These are phyloP conservation scores for Penicillium flavigenum DNA, from an alignment of 495 filamentous ascomycete genomes.

Conservation along the genomic window DNA sequence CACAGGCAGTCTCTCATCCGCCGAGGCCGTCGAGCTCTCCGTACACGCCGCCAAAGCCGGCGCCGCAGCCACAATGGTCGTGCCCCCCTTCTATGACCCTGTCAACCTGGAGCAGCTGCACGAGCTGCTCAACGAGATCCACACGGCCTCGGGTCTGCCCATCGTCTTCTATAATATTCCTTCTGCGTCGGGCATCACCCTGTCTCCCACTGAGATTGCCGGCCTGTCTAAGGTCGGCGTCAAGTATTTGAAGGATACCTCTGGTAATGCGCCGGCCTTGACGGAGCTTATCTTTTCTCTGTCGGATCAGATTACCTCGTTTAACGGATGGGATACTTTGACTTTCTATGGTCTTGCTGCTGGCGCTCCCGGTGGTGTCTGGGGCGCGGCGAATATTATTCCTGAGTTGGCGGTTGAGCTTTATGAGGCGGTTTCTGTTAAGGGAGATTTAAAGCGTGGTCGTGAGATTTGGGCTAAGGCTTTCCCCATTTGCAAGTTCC, in stretches of 20 bases:
- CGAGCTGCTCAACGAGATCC: constrained; percentile 34
- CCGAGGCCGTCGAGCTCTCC: constrained; percentile 37
- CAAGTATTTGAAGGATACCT: constrained; percentile 41
- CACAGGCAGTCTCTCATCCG: constrained; percentile 30
- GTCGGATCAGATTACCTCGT: constrained; percentile 32
- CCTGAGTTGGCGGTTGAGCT: constrained; percentile 38
- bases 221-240: constrained; percentile 33
- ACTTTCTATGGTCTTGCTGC: constrained; percentile 40
- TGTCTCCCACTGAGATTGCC: constrained; percentile 30
- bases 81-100: constrained; percentile 42
- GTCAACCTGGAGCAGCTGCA: constrained; percentile 32
- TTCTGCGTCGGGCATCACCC: constrained; percentile 27
- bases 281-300: constrained; percentile 36
- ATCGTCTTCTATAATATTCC: constrained; percentile 44
- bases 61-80: constrained; percentile 38
- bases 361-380: constrained; percentile 31
- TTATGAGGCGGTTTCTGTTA: constrained; percentile 34
- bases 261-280: constrained; percentile 36
- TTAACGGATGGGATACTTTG: constrained; percentile 42
- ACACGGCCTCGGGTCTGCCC: constrained; percentile 25
- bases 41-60: constrained; percentile 33
- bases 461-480: constrained; percentile 36
- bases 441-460: constrained; percentile 31
- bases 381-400: constrained; percentile 41
- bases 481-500: constrained; percentile 39